Evolutionary conservation across 345 rosid genomes (phyloP).

Genomic region (Lepidium didymum): DNA sequence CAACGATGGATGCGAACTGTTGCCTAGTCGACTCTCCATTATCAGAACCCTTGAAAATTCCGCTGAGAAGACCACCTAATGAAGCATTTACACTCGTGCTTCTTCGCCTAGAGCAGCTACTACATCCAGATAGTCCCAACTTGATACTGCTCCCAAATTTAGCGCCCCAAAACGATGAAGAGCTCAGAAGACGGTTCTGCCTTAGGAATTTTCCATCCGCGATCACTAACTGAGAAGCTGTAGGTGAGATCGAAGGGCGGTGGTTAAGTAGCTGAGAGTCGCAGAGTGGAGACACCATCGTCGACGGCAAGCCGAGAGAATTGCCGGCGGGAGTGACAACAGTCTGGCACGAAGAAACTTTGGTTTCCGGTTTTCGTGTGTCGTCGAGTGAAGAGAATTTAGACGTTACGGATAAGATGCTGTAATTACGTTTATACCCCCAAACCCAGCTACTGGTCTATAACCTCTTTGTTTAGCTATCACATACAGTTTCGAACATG

Average conservation of each 20-base stretch:
- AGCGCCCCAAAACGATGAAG: conserved; percentile 36
- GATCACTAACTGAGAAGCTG: conserved; percentile 34
- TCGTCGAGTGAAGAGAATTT: conserved; percentile 14
- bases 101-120: conserved; percentile 8
- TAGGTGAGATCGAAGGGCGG: conserved; percentile 32
- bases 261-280: conserved; percentile 33
- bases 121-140: conserved; percentile 27
- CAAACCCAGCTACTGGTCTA: background rate
- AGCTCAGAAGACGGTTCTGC: conserved; percentile 28
- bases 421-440: background rate
- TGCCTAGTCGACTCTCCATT: conserved; percentile 84
- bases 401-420: conserved; percentile 29
- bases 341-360: background rate
- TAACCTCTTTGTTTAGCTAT: conserved; percentile 4
- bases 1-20: conserved; percentile 55
- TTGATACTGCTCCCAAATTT: conserved; percentile 25
- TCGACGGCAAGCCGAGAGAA: conserved; percentile 12
- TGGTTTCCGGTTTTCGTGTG: conserved; percentile 17
- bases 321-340: conserved; percentile 9
- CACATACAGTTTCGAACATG: background rate
- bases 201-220: conserved; percentile 6
- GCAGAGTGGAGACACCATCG: conserved; percentile 44
- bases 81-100: conserved; percentile 49
- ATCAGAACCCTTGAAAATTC: conserved; percentile 78
- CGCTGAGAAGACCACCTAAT: conserved; percentile 71